Evolutionary conservation across 1,284 basidiomycete species (phyloP).

Genomic region (Irpex rosettiformis): DNA sequence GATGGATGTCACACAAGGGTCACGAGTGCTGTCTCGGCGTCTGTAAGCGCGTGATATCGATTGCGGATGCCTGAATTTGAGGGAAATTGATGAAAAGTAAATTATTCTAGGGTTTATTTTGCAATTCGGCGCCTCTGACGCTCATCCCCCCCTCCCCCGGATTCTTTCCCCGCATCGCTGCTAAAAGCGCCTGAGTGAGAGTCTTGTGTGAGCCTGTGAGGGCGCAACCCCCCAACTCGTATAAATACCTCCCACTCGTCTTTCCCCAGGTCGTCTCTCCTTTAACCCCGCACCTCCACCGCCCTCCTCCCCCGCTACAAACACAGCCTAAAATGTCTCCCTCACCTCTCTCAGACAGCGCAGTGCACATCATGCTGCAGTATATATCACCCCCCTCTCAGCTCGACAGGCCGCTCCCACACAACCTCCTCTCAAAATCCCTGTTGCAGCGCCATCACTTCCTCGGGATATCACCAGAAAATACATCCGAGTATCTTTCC

Average conservation of each 20-base stretch:
- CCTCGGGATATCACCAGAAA: slow-evolving; percentile 48
- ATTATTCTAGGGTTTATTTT: slow-evolving; percentile 4
- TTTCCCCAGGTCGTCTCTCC: neutral
- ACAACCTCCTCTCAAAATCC: slow-evolving; percentile 54
- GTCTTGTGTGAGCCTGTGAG: neutral
- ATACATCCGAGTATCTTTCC: slow-evolving; percentile 54
- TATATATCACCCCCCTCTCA: slow-evolving; percentile 54
- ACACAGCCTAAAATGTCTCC: slow-evolving; percentile 27
- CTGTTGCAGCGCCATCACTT: slow-evolving; percentile 66
- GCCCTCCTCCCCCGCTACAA: slow-evolving; percentile 5
- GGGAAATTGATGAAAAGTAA: slow-evolving; percentile 8
- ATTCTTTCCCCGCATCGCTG: slow-evolving; percentile 1
- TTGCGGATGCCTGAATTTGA: slow-evolving; percentile 10
- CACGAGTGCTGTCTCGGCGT: neutral
- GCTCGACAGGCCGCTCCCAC: slow-evolving; percentile 47
- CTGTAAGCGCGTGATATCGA: neutral
- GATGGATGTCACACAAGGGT: neutral
- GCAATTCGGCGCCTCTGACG: slow-evolving; percentile 4
- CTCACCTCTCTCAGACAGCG: slow-evolving; percentile 34
- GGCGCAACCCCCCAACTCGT: neutral
- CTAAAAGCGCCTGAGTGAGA: neutral
- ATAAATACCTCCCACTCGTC: neutral
- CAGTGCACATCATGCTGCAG: slow-evolving; percentile 48
- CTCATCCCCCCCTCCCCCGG: slow-evolving; percentile 1
- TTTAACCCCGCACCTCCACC: slow-evolving; percentile 10